Conservation (phyloP, 441 rosid species). For the Rhodomyrtus psidioides region DNA sequence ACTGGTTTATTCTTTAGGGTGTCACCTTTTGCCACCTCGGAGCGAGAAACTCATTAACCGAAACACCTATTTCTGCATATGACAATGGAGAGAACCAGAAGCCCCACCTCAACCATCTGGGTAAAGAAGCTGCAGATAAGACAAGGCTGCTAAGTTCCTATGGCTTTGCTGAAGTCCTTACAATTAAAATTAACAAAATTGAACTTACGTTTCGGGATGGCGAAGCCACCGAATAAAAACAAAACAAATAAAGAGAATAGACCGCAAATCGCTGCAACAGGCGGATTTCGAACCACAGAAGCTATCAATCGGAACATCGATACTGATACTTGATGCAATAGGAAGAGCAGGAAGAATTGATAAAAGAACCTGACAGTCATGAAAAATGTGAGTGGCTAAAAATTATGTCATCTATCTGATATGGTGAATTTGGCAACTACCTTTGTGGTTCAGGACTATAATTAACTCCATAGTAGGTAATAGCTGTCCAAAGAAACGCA, state of each 20-base stretch:
- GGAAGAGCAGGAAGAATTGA: conserved; percentile 6
- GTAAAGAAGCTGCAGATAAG: neutral
- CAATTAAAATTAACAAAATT: neutral
- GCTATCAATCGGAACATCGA: conserved; percentile 11
- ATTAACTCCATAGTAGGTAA: conserved; percentile 2
- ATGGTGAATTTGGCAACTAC: neutral
- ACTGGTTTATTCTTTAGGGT: neutral
- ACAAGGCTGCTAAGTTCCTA: neutral
- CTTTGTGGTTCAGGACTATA: conserved; percentile 7
- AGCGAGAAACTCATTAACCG: neutral
- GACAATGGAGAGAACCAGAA: neutral
- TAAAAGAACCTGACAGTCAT: neutral
- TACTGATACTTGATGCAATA: conserved; percentile 10
- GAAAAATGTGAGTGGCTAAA: neutral
- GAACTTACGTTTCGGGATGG: neutral
- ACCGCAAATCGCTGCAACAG: conserved; percentile 11
- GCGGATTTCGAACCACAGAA: conserved; percentile 4
- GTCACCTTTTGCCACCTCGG: neutral
- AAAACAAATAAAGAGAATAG: neutral
- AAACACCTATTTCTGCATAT: neutral
- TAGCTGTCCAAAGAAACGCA: conserved; percentile 7
- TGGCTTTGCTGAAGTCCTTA: neutral
- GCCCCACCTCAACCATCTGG: neutral
- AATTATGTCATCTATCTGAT: neutral
- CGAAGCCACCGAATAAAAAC: neutral